Conservation (phyloP, 805 yeast species). For the Wickerhamiella azyma region DNA sequence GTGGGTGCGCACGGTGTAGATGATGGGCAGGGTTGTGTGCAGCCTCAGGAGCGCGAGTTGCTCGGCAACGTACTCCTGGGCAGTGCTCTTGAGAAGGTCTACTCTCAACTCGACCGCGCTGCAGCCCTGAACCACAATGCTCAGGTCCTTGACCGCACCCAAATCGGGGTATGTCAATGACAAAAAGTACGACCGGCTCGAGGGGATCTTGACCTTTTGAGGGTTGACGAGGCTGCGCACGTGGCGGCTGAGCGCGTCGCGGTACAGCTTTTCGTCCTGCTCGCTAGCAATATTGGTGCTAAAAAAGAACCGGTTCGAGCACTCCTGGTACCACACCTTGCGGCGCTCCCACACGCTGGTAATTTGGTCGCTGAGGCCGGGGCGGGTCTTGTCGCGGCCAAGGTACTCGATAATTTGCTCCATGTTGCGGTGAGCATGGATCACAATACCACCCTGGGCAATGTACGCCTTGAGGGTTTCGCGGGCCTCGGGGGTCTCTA, state of each 20-base stretch:
- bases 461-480: conserved; percentile 41
- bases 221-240: conserved; percentile 34
- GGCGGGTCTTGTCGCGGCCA: conserved; percentile 68
- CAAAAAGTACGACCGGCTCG: conserved; percentile 45
- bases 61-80: conserved; percentile 44
- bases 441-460: conserved; percentile 57
- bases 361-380: conserved; percentile 73
- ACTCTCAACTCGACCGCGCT: conserved; percentile 77
- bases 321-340: conserved; percentile 61
- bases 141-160: conserved; percentile 31
- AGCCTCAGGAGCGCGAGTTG: conserved; percentile 62
- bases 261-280: conserved; percentile 40
- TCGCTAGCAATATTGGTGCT: conserved; percentile 54
- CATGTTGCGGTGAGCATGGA: conserved; percentile 82
- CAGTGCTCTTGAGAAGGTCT: conserved; percentile 43
- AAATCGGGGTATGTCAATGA: conserved; percentile 60
- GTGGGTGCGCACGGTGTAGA: conserved; percentile 64
- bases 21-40: conserved; percentile 54
- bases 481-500: conserved; percentile 63
- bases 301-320: conserved; percentile 65
- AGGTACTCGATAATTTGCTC: conserved; percentile 66
- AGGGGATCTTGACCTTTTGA: conserved; percentile 29
- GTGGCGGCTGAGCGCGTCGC: conserved; percentile 29
- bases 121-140: conserved; percentile 49
- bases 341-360: conserved; percentile 74